Evolutionary conservation across 108 stramenopile genomes (phyloP).

Genomic region (Discostella stelligeroides): DNA sequence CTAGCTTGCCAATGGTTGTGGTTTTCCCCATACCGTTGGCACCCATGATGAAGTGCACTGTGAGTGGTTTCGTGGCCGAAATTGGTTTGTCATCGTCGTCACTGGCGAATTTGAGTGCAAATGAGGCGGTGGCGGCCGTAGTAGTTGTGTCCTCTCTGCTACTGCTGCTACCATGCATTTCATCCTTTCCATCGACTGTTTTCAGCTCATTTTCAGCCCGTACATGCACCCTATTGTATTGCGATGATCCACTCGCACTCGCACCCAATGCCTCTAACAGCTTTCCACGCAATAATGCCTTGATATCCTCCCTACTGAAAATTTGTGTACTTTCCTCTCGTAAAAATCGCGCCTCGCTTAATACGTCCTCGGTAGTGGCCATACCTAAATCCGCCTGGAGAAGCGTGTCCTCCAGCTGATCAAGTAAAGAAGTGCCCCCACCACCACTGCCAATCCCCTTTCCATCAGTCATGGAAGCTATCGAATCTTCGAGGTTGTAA

Average conservation of each 20-base stretch:
- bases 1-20: constrained; percentile 95
- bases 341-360: constrained; percentile 73
- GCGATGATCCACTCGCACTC: constrained; percentile 7
- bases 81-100: constrained; percentile 20
- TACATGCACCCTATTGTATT: constrained; percentile 9
- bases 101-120: constrained; percentile 65
- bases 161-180: not conserved
- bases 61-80: constrained; percentile 44
- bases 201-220: constrained; percentile 6
- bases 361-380: constrained; percentile 75
- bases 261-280: constrained; percentile 72
- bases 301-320: constrained; percentile 71
- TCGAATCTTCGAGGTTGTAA: constrained; percentile 63
- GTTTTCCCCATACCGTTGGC: constrained; percentile 96
- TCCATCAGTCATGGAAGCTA: constrained; percentile 8
- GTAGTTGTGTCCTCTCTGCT: constrained; percentile 7
- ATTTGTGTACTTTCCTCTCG: constrained; percentile 50
- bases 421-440: constrained; percentile 52
- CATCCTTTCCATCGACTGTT: not conserved
- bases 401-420: constrained; percentile 73
- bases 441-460: constrained; percentile 44
- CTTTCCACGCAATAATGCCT: constrained; percentile 78
- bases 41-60: constrained; percentile 81
- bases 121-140: constrained; percentile 24
- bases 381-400: constrained; percentile 84